These are phyloP conservation scores for Cladosporium cucumerinum DNA, from an alignment of 2,329 filamentous ascomycete genomes.

Conservation along the genomic window DNA sequence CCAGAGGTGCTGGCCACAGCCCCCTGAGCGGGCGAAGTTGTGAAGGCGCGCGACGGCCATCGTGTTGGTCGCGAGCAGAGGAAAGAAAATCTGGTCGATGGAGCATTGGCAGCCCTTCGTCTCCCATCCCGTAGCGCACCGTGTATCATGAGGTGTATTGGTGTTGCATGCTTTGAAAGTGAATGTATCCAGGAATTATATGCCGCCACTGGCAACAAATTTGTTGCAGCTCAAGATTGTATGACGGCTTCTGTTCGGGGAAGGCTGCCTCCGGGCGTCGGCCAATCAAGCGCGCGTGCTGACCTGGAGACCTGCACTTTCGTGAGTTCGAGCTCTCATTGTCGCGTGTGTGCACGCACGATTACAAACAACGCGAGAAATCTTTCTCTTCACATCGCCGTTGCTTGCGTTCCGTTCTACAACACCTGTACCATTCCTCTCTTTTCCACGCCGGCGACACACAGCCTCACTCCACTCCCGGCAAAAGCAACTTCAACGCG, in stretches of 20 bases:
- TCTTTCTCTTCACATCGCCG: neutral
- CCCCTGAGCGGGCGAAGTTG: slow-evolving; percentile 10
- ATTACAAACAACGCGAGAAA: neutral
- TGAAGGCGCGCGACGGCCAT: slow-evolving; percentile 4
- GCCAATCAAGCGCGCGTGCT: neutral
- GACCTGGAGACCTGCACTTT: neutral
- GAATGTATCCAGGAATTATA: neutral
- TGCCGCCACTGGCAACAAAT: slow-evolving; percentile 6
- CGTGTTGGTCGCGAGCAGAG: slow-evolving; percentile 13
- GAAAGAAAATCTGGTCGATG: slow-evolving; percentile 13
- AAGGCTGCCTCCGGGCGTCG: neutral
- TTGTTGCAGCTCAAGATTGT: neutral
- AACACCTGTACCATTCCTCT: neutral
- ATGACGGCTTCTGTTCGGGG: neutral
- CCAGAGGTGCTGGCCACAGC: neutral
- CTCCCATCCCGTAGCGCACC: slow-evolving; percentile 10
- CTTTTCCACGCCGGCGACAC: neutral
- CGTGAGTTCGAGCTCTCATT: neutral
- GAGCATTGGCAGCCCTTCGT: slow-evolving; percentile 13
- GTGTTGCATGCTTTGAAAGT: neutral
- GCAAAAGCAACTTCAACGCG: neutral
- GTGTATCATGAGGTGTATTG: slow-evolving; percentile 14
- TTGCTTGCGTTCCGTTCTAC: neutral
- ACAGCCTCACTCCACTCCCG: no score
- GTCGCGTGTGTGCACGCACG: neutral